phyloP scores from a whole-genome alignment of 1,284 basidiomycete species.

The Ustilago tritici region DNA sequence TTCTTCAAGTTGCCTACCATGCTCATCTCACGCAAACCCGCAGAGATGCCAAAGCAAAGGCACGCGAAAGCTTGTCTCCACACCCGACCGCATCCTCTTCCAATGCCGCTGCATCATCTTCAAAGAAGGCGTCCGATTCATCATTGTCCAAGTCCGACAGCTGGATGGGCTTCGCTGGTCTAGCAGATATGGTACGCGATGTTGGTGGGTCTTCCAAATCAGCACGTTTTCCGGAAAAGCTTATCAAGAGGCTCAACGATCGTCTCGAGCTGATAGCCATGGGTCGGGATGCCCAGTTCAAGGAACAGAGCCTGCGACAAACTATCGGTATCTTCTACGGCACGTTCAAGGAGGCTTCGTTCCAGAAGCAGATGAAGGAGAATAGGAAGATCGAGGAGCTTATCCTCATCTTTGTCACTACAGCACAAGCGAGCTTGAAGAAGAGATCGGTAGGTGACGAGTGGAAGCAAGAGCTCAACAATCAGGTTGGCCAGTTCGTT shows the following conservation, averaged over 20 bases:
- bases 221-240: constrained; percentile 66
- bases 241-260: constrained; percentile 63
- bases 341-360: constrained; percentile 60
- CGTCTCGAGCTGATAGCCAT: constrained; percentile 65
- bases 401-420: constrained; percentile 92
- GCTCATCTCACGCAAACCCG: constrained; percentile 33
- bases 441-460: constrained; percentile 80
- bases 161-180: constrained; percentile 58
- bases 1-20: constrained; percentile 64
- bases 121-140: constrained; percentile 31
- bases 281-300: constrained; percentile 64
- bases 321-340: constrained; percentile 67
- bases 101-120: not conserved
- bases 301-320: constrained; percentile 57
- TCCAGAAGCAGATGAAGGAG: constrained; percentile 79
- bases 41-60: constrained; percentile 42
- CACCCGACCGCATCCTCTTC: constrained; percentile 12
- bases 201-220: constrained; percentile 51
- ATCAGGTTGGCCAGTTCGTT: constrained; percentile 88
- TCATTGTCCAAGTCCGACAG: constrained; percentile 37
- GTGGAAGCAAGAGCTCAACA: constrained; percentile 92
- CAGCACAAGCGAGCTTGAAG: constrained; percentile 73
- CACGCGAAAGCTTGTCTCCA: constrained; percentile 23
- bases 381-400: constrained; percentile 97
- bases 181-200: constrained; percentile 61